Percentiles rank a stretch among this genome's conserved stretches.
phyloP scores from a whole-genome alignment of 192 early-diverging fungal species.

The Thamnidium elegans region DNA sequence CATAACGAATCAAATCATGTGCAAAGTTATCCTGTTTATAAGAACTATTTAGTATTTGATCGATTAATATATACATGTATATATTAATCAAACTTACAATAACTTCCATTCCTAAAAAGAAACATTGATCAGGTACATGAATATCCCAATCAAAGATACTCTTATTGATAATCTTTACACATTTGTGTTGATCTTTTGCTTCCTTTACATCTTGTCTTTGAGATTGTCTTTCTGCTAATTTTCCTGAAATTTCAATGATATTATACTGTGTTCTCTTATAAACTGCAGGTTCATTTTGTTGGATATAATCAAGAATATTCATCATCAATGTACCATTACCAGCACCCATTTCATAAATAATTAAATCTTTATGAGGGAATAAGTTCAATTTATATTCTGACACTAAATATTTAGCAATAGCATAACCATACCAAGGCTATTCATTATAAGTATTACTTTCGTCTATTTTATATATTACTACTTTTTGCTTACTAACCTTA shows the following conservation, averaged over 20 bases:
- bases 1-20: constrained; percentile 92
- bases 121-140: constrained; percentile 70
- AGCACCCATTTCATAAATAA: constrained; percentile 94
- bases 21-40: constrained; percentile 85
- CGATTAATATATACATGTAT: no score
- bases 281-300: constrained; percentile 70
- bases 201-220: constrained; percentile 49
- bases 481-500: constrained; percentile 46
- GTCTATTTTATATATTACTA: neutral
- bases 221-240: constrained; percentile 68
- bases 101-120: constrained; percentile 96
- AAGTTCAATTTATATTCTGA: constrained; percentile 67
- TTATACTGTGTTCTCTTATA: constrained; percentile 80
- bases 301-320: constrained; percentile 89
- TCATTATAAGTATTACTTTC: neutral
- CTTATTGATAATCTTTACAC: constrained; percentile 82
- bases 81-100: constrained; percentile 57
- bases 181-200: constrained; percentile 42
- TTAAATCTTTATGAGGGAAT: constrained; percentile 62
- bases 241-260: constrained; percentile 89
- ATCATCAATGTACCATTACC: constrained; percentile 96
- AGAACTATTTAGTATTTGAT: neutral
- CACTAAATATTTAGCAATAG: constrained; percentile 87
- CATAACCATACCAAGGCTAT: constrained; percentile 89
- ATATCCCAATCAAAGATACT: constrained; percentile 90